A percentile compares a stretch with the other conserved stretches of the same genome.
Evolutionary conservation across 345 rosid genomes (phyloP).

Genomic region (Melaleuca quinquenervia): DNA sequence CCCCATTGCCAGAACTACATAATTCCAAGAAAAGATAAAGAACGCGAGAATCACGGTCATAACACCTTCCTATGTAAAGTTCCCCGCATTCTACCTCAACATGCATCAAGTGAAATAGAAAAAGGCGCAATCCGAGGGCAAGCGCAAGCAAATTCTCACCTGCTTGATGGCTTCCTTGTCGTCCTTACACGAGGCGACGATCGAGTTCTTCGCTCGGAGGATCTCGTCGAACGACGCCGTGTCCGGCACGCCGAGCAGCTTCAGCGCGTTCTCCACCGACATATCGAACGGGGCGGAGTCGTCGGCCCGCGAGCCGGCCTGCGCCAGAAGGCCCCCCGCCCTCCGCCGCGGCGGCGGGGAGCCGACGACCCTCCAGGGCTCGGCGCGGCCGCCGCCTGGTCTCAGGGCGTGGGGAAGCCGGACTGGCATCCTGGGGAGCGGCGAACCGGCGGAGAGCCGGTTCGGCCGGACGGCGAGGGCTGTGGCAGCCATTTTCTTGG

Average conservation of each 20-base stretch:
- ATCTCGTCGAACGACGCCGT: constrained; percentile 85
- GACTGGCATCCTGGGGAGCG: constrained; percentile 17
- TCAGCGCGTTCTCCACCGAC: constrained; percentile 93
- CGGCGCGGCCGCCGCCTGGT: constrained; percentile 10
- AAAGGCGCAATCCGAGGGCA: not conserved
- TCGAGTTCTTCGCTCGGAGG: constrained; percentile 85
- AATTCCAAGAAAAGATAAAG: not conserved
- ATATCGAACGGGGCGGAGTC: constrained; percentile 86
- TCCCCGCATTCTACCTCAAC: not conserved
- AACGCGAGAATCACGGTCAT: not conserved
- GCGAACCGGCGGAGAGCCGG: constrained; percentile 33
- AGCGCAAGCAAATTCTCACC: constrained; percentile 25
- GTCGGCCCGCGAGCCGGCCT: constrained; percentile 70
- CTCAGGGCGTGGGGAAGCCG: constrained; percentile 1
- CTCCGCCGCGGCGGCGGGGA: constrained; percentile 18
- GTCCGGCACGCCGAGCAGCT: constrained; percentile 87
- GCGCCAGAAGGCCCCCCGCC: constrained; percentile 9
- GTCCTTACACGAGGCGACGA: constrained; percentile 62
- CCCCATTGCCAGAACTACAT: not conserved
- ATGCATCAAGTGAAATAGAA: not conserved
- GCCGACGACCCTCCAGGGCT: constrained; percentile 27
- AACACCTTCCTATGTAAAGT: not conserved
- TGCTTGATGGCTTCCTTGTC: constrained; percentile 71
- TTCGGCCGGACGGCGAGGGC: constrained; percentile 66
- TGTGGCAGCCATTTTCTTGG: constrained; percentile 56